Evolutionary conservation across 768 basidiomycete species (phyloP), one percentile per base, ranked within the genome.

Genomic region (Psilocybe sp.): DNA sequence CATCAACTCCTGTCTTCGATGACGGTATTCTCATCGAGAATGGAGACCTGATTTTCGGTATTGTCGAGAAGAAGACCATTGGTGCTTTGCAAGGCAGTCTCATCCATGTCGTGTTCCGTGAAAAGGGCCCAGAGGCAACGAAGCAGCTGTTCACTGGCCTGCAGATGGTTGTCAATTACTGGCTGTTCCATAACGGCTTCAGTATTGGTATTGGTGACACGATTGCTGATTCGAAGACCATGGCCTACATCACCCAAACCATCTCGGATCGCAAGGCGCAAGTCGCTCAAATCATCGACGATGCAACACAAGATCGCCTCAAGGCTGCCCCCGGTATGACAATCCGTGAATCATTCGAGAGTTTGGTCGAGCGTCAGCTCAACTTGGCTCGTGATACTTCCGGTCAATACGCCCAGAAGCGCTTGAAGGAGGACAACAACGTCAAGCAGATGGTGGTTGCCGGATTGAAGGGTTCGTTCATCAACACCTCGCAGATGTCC

Each of bases 361-460:
- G 88, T 63, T 75, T 80, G 60, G 93, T 98, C 44, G 92, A 97
- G 62, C 84, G 84, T 20, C 84, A 92, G 65, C 81, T 99, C 60
- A 98, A 99, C 66, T 74, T 87, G 68, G 97, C 96, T 57, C 93
- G 95, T 78, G 97, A 98, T 64, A 81, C 82, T 42, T 93, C 93
- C 23, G 97, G 97, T 75, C 92, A 93, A 65, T 90, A 87, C 40
- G 96, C 95, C n/a, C 93, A 98, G 72, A 88, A 93, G 72, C 87
- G 87, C 64, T 76, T 98, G 79, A 98, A 98, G 78, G 92, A 92
- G 67, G 95, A 97, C 72, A 98, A 99, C 78, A 98, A 98, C 60
- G 95, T 98, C 75, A 99, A 98, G 79, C 97, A 98, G 80, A 99
- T 99, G 97, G 96, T 98, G 63, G 92, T 96, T 5, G 95, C 97